A percentile compares a stretch with the other conserved stretches of the same genome.
Evolutionary conservation across 2,329 filamentous ascomycete species (phyloP).

Genomic region (Aureobasidium namibiae): DNA sequence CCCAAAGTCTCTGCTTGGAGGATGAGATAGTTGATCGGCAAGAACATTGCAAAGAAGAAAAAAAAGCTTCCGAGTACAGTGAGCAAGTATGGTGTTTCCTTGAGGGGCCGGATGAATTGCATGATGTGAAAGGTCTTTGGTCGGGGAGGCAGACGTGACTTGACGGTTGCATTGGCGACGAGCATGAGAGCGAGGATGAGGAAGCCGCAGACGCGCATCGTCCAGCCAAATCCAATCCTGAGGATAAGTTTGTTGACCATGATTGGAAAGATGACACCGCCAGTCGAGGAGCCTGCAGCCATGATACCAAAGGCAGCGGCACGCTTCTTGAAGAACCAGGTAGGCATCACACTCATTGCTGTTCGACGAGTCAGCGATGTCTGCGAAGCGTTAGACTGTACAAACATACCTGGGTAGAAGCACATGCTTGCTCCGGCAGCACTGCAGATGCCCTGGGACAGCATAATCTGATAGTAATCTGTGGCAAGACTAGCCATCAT

Average conservation of each 20-base stretch:
- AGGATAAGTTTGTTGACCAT: slow-evolving; percentile 50
- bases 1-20: slow-evolving; percentile 39
- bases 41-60: slow-evolving; percentile 54
- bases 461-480: slow-evolving; percentile 47
- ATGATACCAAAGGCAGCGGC: slow-evolving; percentile 42
- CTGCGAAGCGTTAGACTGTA: neutral
- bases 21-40: slow-evolving; percentile 46
- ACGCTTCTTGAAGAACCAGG: slow-evolving; percentile 44
- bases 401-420: slow-evolving; percentile 34
- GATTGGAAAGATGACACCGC: slow-evolving; percentile 53
- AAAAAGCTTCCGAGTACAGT: slow-evolving; percentile 37
- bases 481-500: slow-evolving; percentile 56
- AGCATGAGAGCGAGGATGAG: slow-evolving; percentile 52
- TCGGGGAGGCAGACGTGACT: slow-evolving; percentile 39
- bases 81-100: slow-evolving; percentile 27
- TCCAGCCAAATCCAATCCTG: slow-evolving; percentile 47
- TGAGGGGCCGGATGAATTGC: slow-evolving; percentile 26
- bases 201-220: slow-evolving; percentile 50
- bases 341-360: slow-evolving; percentile 34
- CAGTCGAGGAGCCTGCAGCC: slow-evolving; percentile 42
- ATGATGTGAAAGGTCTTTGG: slow-evolving; percentile 24
- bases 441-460: slow-evolving; percentile 47
- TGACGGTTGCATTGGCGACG: slow-evolving; percentile 46
- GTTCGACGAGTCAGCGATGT: neutral
- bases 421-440: slow-evolving; percentile 43